Percentiles rank a stretch among this genome's conserved stretches.
phyloP scores from a whole-genome alignment of 805 yeast species.

The Myxozyma sirexii region DNA sequence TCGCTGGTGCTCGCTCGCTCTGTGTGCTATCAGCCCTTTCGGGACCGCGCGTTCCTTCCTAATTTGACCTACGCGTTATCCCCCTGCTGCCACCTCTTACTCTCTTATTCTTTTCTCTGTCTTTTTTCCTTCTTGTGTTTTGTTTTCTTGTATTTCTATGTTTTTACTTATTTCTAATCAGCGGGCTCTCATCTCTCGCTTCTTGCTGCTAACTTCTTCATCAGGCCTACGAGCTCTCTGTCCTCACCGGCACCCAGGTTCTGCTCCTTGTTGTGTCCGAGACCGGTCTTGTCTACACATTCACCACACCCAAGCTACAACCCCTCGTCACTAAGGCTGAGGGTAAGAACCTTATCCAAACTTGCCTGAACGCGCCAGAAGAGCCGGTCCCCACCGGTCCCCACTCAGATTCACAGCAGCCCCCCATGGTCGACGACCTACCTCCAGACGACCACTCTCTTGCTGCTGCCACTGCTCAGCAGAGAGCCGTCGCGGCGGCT shows the following conservation, averaged over 20 bases:
- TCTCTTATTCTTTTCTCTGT: too few species aligned
- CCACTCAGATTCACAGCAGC: conserved; percentile 16
- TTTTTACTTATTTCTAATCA: background rate
- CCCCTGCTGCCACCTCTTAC: background rate
- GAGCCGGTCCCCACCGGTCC: conserved; percentile 29
- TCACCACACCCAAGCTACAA: conserved; percentile 98
- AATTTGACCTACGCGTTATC: conserved; percentile 18
- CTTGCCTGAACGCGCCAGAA: conserved; percentile 88
- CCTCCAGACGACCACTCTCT: conserved; percentile 20
- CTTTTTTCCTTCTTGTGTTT: background rate
- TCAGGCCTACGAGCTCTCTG: conserved; percentile 91
- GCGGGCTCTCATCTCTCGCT: too few species aligned
- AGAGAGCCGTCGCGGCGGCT: conserved; percentile 21
- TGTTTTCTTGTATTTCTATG: background rate
- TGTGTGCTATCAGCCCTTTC: conserved; percentile 9
- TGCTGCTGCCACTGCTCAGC: conserved; percentile 20
- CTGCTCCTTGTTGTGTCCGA: conserved; percentile 91
- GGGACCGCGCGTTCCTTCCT: conserved; percentile 24
- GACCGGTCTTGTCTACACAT: conserved; percentile 97
- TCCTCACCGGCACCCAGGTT: conserved; percentile 96
- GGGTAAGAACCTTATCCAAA: conserved; percentile 95
- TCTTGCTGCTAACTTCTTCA: background rate
- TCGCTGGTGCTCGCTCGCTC: background rate
- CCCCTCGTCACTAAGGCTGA: conserved; percentile 97
- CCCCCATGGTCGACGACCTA: conserved; percentile 28